Evolutionary conservation across 2,329 filamentous ascomycete genomes (phyloP).

Genomic region (Microsporum ferrugineum): DNA sequence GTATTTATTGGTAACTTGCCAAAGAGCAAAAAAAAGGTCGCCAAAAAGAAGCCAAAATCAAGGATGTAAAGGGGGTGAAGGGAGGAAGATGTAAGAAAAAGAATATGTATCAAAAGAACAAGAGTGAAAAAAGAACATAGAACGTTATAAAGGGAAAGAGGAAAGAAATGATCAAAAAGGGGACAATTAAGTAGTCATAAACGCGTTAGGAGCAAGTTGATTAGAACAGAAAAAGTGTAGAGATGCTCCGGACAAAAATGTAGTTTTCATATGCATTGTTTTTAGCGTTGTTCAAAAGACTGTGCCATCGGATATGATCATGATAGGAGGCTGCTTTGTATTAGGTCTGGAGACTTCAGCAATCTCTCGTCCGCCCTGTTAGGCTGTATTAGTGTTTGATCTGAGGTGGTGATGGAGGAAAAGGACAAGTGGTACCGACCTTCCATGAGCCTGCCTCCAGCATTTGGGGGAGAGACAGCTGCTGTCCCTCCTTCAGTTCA

Average conservation of each 20-base stretch:
- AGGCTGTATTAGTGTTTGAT: background rate
- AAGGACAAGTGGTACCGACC: constrained; percentile 43
- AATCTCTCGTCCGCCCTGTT: constrained; percentile 78
- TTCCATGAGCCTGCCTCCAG: constrained; percentile 97
- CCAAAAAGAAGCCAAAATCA: background rate
- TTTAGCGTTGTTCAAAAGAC: constrained; percentile 53
- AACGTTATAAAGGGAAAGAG: background rate
- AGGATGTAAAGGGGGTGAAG: background rate
- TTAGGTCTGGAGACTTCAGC: constrained; percentile 92
- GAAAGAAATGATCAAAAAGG: background rate
- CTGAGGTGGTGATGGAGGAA: background rate
- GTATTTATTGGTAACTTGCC: background rate
- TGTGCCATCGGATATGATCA: constrained; percentile 92
- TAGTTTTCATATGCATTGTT: background rate
- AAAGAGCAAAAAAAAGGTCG: background rate
- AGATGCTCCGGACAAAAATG: background rate
- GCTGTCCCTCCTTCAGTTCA: constrained; percentile 56
- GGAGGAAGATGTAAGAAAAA: background rate
- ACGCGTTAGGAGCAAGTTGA: background rate
- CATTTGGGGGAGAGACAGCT: constrained; percentile 71
- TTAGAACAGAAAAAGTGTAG: background rate
- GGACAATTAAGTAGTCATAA: background rate
- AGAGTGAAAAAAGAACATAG: background rate
- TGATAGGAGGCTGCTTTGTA: constrained; percentile 90
- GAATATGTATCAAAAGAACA: background rate